These are phyloP conservation scores for Yarrowia phangngaensis DNA, from an alignment of 805 yeast species.

Conservation along the genomic window DNA sequence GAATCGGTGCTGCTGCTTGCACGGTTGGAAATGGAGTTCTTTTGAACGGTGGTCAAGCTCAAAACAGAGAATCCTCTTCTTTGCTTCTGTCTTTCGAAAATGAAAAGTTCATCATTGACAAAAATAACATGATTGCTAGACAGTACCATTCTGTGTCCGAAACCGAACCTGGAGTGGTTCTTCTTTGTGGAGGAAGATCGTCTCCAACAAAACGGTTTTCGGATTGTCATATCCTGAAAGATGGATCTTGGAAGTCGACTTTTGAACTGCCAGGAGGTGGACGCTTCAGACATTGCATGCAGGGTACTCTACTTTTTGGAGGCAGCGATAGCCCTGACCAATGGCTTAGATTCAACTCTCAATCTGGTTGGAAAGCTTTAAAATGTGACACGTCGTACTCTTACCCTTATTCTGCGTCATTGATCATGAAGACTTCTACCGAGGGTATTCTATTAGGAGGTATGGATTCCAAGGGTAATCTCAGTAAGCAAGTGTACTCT, in stretches of 20 bases:
- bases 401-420: slow-evolving; percentile 7
- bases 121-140: slow-evolving; percentile 41
- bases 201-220: slow-evolving; percentile 50
- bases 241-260: slow-evolving; percentile 44
- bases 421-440: slow-evolving; percentile 11
- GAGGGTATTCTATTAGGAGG: slow-evolving; percentile 20
- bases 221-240: slow-evolving; percentile 45
- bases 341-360: slow-evolving; percentile 5
- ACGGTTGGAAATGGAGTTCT: slow-evolving; percentile 29
- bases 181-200: slow-evolving; percentile 64
- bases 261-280: slow-evolving; percentile 42
- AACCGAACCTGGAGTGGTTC: slow-evolving; percentile 35
- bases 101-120: slow-evolving; percentile 4
- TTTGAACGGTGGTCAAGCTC: slow-evolving; percentile 41
- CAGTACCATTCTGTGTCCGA: slow-evolving; percentile 56
- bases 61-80: slow-evolving; percentile 29
- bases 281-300: slow-evolving; percentile 14
- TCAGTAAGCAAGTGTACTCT: slow-evolving; percentile 6
- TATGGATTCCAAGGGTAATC: slow-evolving; percentile 17
- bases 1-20: slow-evolving; percentile 47
- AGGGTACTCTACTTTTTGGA: slow-evolving; percentile 6
- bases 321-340: slow-evolving; percentile 13
- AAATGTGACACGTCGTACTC: background rate
- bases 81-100: slow-evolving; percentile 26
- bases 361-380: slow-evolving; percentile 13